These are phyloP conservation scores for Salix udensis DNA, from an alignment of 345 rosid genomes.

Conservation along the genomic window DNA sequence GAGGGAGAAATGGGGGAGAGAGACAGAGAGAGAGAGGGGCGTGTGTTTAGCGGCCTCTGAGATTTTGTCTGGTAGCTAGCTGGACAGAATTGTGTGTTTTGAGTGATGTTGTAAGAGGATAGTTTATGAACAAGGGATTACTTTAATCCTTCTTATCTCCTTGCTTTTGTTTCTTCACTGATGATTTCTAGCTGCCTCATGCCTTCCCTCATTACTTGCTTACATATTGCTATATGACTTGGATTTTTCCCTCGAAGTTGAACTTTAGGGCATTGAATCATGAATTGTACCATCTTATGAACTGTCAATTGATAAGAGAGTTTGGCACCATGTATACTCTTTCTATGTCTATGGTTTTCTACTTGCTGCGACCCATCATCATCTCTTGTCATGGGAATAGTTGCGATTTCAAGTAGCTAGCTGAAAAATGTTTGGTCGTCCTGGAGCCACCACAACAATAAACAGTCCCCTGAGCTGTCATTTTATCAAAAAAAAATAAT, in stretches of 20 bases:
- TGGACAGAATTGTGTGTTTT: constrained; percentile 21
- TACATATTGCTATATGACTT: neutral
- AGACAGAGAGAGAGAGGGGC: neutral
- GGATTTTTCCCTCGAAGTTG: neutral
- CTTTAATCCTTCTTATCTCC: neutral
- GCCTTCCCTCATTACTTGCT: neutral
- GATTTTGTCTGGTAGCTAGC: constrained; percentile 38
- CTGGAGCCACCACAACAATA: too few species aligned
- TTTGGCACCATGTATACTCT: too few species aligned
- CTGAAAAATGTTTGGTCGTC: too few species aligned
- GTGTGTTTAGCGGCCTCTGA: constrained; percentile 21
- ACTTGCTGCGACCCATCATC: too few species aligned
- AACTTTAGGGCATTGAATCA: too few species aligned
- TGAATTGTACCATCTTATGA: neutral
- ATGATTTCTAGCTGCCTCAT: neutral
- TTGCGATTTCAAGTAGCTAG: too few species aligned
- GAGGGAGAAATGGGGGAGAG: neutral
- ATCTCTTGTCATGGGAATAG: too few species aligned
- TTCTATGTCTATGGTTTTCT: too few species aligned
- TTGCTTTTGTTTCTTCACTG: neutral
- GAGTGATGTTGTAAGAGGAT: constrained; percentile 19
- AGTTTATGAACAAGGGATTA: constrained; percentile 5
- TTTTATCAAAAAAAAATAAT: too few species aligned
- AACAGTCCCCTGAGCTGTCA: too few species aligned
- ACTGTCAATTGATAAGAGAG: too few species aligned